Evolutionary conservation across 2,329 filamentous ascomycete species (phyloP).

Genomic region (Sarocladiaceae sp.): DNA sequence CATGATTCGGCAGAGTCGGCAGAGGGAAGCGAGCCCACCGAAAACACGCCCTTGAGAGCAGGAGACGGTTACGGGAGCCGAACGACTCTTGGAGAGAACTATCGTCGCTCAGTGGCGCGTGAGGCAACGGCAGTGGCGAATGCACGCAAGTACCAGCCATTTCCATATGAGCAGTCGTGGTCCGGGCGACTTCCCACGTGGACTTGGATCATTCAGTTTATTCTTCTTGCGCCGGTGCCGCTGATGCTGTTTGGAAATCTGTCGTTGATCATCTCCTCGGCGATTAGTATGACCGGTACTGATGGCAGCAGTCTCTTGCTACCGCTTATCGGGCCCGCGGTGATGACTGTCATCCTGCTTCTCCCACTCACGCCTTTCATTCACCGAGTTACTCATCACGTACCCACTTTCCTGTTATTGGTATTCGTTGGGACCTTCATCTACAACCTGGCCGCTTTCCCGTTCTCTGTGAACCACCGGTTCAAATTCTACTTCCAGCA

Average conservation of each 20-base stretch:
- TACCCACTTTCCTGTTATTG: constrained; percentile 69
- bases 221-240: constrained; percentile 71
- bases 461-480: constrained; percentile 72
- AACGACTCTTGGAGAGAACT: constrained; percentile 49
- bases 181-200: constrained; percentile 71
- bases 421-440: constrained; percentile 70
- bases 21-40: constrained; percentile 29
- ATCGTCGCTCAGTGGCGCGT: constrained; percentile 41
- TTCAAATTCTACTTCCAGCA: constrained; percentile 89
- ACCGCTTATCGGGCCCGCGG: constrained; percentile 64
- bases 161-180: constrained; percentile 77
- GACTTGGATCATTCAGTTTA: constrained; percentile 83
- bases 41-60: constrained; percentile 47
- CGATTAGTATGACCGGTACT: constrained; percentile 72
- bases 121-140: constrained; percentile 14
- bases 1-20: constrained; percentile 14
- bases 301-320: constrained; percentile 71
- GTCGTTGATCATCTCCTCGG: constrained; percentile 63
- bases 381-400: constrained; percentile 76
- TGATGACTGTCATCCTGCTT: constrained; percentile 64
- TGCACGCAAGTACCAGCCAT: constrained; percentile 33
- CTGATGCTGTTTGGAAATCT: constrained; percentile 73
- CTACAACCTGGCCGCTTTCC: constrained; percentile 83
- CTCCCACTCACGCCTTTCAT: constrained; percentile 77
- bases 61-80: constrained; percentile 26